Conservation (phyloP, 2,329 filamentous ascomycete genomes). For the Colletotrichum lini region DNA sequence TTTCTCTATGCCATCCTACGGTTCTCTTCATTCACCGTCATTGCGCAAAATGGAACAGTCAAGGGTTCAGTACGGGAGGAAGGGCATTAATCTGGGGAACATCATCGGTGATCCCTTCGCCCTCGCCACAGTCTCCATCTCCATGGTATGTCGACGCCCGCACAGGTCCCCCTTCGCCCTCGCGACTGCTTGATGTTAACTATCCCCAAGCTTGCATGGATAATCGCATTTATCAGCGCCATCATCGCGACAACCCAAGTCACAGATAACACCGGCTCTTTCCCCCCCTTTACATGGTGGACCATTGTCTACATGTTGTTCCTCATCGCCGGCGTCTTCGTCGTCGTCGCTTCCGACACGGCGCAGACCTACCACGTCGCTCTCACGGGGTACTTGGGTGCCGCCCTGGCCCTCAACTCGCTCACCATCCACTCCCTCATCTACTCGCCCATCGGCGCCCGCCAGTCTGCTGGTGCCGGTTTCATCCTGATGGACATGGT, state of each 20-base stretch:
- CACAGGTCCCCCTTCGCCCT: conserved; percentile 1
- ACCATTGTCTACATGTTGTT: conserved; percentile 87
- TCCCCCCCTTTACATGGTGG: conserved; percentile 96
- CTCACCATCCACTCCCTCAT: conserved; percentile 90
- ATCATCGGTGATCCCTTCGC: conserved; percentile 97
- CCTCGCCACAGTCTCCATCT: conserved; percentile 92
- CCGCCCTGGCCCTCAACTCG: conserved; percentile 87
- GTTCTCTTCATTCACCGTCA: conserved; percentile 80
- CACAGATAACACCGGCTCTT: conserved; percentile 59
- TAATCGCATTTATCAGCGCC: conserved; percentile 90
- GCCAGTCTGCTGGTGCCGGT: conserved; percentile 90
- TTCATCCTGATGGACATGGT: conserved; percentile 96
- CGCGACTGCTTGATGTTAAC: conserved; percentile 8
- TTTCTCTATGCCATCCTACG: conserved; percentile 81
- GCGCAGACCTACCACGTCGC: conserved; percentile 93
- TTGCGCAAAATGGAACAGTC: conserved; percentile 85
- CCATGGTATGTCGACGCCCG: conserved; percentile 75
- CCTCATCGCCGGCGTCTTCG: conserved; percentile 82
- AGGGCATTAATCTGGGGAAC: conserved; percentile 84
- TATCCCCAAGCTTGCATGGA: conserved; percentile 84
- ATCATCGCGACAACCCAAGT: conserved; percentile 76
- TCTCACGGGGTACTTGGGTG: conserved; percentile 87
- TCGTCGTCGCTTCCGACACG: conserved; percentile 88
- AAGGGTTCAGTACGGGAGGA: conserved; percentile 67
- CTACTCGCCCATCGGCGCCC: conserved; percentile 79